phyloP scores from a whole-genome alignment of 2,329 filamentous ascomycete species.

The Didymella sp. region DNA sequence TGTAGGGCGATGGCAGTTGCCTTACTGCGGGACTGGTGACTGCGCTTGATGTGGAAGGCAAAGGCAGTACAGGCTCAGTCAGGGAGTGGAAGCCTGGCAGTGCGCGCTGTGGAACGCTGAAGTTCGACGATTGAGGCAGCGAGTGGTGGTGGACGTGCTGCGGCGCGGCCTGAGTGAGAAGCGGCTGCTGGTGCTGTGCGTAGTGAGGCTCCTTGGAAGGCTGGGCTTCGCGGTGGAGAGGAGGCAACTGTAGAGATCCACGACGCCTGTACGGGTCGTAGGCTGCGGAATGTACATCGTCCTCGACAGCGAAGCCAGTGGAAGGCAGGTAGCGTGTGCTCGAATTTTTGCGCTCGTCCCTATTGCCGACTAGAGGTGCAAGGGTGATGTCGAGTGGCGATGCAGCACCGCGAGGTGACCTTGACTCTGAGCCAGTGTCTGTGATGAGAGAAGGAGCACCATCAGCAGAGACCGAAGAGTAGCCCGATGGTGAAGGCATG shows the following conservation, averaged over 20 bases:
- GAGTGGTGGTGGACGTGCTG: slow-evolving; percentile 44
- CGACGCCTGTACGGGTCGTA: slow-evolving; percentile 40
- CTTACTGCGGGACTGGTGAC: slow-evolving; percentile 38
- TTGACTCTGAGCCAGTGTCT: slow-evolving; percentile 62
- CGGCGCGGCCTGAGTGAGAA: slow-evolving; percentile 44
- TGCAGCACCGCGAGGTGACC: slow-evolving; percentile 55
- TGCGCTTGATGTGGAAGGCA: slow-evolving; percentile 32
- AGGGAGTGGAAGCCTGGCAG: slow-evolving; percentile 46
- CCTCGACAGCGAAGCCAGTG: slow-evolving; percentile 49
- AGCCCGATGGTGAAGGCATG: slow-evolving; percentile 68
- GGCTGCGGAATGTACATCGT: slow-evolving; percentile 37
- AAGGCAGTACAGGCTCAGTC: slow-evolving; percentile 40
- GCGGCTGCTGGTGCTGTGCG: slow-evolving; percentile 28
- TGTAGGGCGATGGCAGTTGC: slow-evolving; percentile 44
- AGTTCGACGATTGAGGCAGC: slow-evolving; percentile 38
- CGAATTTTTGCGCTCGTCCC: slow-evolving; percentile 49
- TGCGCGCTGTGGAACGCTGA: slow-evolving; percentile 34
- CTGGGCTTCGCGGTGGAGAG: slow-evolving; percentile 37
- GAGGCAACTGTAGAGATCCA: slow-evolving; percentile 45
- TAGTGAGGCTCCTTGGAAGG: slow-evolving; percentile 37
- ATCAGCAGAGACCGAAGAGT: slow-evolving; percentile 69
- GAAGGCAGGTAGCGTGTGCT: slow-evolving; percentile 48
- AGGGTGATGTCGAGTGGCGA: slow-evolving; percentile 56
- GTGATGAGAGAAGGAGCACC: slow-evolving; percentile 73
- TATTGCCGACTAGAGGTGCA: slow-evolving; percentile 45